Conservation (phyloP, 78 protist genomes). For the Chrysochromulina parva region DNA sequence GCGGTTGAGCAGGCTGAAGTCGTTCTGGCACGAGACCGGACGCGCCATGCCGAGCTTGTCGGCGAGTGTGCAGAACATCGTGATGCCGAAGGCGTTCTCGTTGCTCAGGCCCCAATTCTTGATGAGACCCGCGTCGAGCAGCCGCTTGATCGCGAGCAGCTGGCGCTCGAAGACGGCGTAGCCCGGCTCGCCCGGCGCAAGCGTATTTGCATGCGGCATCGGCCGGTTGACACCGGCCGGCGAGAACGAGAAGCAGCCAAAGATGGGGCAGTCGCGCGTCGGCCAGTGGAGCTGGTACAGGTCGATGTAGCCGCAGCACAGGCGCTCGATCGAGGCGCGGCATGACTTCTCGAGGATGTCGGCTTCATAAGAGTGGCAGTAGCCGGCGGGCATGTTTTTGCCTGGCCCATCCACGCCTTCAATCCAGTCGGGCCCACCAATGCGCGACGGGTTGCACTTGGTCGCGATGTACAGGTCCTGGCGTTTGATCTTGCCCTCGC, state of each 20-base stretch:
- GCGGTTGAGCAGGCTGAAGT: neutral
- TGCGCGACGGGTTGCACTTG: neutral
- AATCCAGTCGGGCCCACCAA: neutral
- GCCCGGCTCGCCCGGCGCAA: no score
- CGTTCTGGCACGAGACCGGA: neutral
- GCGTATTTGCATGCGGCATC: no score
- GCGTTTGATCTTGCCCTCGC: neutral
- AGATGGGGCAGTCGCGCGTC: neutral
- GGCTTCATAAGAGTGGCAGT: neutral
- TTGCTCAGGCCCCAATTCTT: slow-evolving; percentile 1
- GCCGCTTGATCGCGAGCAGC: neutral
- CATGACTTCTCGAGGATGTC: neutral
- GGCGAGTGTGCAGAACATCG: neutral
- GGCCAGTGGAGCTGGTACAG: slow-evolving; percentile 24
- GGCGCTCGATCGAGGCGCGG: neutral
- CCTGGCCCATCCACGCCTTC: neutral
- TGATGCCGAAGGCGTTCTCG: slow-evolving; percentile 12
- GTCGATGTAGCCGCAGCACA: neutral
- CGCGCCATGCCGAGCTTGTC: neutral
- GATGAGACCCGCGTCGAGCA: neutral
- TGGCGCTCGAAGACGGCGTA: no score
- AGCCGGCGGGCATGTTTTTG: neutral
- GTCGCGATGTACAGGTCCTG: neutral
- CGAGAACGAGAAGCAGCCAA: no score
- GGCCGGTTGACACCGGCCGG: no score